phyloP scores from a whole-genome alignment of 805 yeast species.

The Schwanniomyces polymorphus region DNA sequence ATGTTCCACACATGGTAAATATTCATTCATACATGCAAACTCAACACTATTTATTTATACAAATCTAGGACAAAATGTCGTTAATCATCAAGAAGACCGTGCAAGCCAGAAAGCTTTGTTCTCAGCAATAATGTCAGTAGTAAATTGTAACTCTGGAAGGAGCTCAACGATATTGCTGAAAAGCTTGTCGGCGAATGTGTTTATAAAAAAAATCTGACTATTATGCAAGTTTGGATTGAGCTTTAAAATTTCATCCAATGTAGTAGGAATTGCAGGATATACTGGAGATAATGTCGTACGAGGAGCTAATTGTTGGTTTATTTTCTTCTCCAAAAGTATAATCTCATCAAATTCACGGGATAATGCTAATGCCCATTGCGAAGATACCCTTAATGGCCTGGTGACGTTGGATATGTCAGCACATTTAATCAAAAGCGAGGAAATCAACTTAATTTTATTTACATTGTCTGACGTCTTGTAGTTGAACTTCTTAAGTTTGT shows the following conservation, averaged over 20 bases:
- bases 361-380: conserved; percentile 85
- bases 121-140: conserved; percentile 50
- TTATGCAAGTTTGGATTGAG: conserved; percentile 53
- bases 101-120: conserved; percentile 60
- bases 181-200: conserved; percentile 75
- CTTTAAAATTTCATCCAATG: conserved; percentile 44
- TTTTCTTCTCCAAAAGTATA: conserved; percentile 45
- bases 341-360: conserved; percentile 77
- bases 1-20: neutral
- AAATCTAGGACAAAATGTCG: neutral
- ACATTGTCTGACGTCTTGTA: conserved; percentile 13
- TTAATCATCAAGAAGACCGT: neutral
- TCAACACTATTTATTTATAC: neutral
- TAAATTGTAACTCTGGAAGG: conserved; percentile 61
- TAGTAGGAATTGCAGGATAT: conserved; percentile 38
- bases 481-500: conserved; percentile 41
- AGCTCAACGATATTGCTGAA: conserved; percentile 63
- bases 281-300: conserved; percentile 7
- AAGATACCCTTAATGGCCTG: conserved; percentile 70
- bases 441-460: conserved; percentile 43
- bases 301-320: conserved; percentile 6
- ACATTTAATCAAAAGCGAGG: conserved; percentile 79
- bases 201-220: conserved; percentile 82
- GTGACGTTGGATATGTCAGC: conserved; percentile 96
- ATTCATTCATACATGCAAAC: neutral